phyloP scores from a whole-genome alignment of 108 stramenopile genomes.

The Pelagomonas calceolata region DNA sequence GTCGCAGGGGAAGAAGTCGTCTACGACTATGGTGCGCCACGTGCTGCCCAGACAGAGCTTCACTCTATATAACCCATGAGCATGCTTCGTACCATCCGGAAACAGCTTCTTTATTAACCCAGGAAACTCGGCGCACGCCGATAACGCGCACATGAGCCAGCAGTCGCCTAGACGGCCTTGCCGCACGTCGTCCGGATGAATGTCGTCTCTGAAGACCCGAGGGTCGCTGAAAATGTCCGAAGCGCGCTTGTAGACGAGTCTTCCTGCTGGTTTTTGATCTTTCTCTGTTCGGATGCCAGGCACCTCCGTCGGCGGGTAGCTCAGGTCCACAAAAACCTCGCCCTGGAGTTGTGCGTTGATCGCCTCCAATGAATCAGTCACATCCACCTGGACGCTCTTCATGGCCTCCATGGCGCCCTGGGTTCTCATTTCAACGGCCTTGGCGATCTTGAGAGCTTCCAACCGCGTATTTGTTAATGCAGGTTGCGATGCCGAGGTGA shows the following conservation, averaged over 20 bases:
- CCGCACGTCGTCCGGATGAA: conserved; percentile 14
- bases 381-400: background rate
- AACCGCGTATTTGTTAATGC: background rate
- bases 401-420: background rate
- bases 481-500: background rate
- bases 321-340: background rate
- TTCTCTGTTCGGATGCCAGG: background rate
- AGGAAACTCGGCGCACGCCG: conserved; percentile 3
- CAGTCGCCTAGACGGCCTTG: conserved; percentile 15
- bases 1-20: conserved; percentile 29
- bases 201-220: conserved; percentile 8
- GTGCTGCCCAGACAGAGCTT: conserved; percentile 21
- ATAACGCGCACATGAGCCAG: conserved; percentile 18
- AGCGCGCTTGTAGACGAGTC: no score
- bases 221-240: conserved; percentile 1
- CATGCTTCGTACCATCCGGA: background rate
- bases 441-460: background rate
- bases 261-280: background rate
- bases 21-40: conserved; percentile 20
- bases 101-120: conserved; percentile 13
- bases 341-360: no score
- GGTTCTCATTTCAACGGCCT: background rate
- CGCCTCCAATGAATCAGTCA: no score
- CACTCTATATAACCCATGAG: conserved; percentile 18
- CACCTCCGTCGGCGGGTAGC: background rate